Evolutionary conservation across 768 basidiomycete genomes (phyloP), one percentile per base, ranked within the genome.

Genomic region (Amanita phalloides): DNA sequence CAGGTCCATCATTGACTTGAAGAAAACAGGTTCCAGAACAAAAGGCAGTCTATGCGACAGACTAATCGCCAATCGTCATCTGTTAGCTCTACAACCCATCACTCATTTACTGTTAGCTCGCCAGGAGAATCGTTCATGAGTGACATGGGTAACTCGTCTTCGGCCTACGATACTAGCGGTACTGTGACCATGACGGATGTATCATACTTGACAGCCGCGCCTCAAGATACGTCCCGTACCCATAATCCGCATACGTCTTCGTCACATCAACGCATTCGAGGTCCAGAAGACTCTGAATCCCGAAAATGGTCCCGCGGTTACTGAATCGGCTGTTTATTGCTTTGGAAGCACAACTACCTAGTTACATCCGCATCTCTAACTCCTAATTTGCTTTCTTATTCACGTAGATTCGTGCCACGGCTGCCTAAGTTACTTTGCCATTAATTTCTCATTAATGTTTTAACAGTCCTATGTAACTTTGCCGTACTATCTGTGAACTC

Each of bases 41-140:
- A 89, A 67, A 72, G 87, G 51, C 87, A 90, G 62, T 82, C 85
- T 6, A 86, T 84, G 82, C 74, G 85, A 48, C 85, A 88, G 65
- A 84, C 82, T 10, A 81, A 79, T 57, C 79, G 84, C 51, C 84
- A 86, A 65, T 69, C 80, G 3, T 72, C 74, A 45, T 68, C 74
- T 53, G 66, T 68, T 47, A 65, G 68, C 36, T 65, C 71, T 32
- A 63, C 65, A 37, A 60, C 73, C 28, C 80, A 81, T 55, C 78
- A 76, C 37, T 60, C 77, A 5, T 81, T 76, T 62, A 63, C 72
- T 23, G 64, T 76, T 55, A 52, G 70, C 3, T 57, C 70, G 42
- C 70, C 66, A 57, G 66, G 65, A 23, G 64, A 69, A 35, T 57
- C 63, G 28, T 58, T 68, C 51, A 26, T 67, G n/a, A 74, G 75